Evolutionary conservation across 2,329 filamentous ascomycete genomes (phyloP), one percentile per base, ranked within the genome.

Genomic region (Beauveria sp.): DNA sequence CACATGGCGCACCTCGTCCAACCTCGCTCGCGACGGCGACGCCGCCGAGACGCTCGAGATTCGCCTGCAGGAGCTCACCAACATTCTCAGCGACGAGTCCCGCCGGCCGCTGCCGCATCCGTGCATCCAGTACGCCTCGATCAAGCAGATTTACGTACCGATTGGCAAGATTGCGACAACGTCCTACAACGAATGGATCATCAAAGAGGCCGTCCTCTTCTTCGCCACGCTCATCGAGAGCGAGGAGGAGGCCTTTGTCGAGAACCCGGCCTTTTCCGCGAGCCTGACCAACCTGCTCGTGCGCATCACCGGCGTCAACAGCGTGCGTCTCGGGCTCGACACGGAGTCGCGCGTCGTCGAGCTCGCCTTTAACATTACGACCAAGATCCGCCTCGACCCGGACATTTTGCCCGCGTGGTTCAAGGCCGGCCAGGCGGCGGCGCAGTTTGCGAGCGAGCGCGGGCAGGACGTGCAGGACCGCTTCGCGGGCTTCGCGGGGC

Each of bases 181-280:
- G 0, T 92, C 90, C 37, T 88, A 91, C 72, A 90, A 96, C 73
- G 89, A 96, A 68, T 88, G 85, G 70, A 88, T 97, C 69, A 88
- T 97, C 67, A 87, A 88, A 65, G 90, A 93, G 70, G 89, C 90
- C 28, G 89, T 96, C 43, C 80, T 88, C 46, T 87, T 97, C 70
- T 97, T 97, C 74, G 91, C 91, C 61, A 92, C 91, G 18, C 82
- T 99, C 64, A 90, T 97, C 68, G 94, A 99, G 75, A 94, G 92
- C 72, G 94, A 97, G 73, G 92, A 97, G 75, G 94, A 97, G 71
- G 91, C 92, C 41, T 96, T 97, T 69, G 85, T 97, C 53, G 90
- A 96, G 70, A 96, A 90, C 69, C 84, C 88, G 37, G 82, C 85
- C 59, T 99, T 99, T 72, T 91, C 94, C 2, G 84, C 87, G 62